These are phyloP conservation scores for Lophiostoma macrostomum DNA, from an alignment of 495 filamentous ascomycete species.

Conservation along the genomic window DNA sequence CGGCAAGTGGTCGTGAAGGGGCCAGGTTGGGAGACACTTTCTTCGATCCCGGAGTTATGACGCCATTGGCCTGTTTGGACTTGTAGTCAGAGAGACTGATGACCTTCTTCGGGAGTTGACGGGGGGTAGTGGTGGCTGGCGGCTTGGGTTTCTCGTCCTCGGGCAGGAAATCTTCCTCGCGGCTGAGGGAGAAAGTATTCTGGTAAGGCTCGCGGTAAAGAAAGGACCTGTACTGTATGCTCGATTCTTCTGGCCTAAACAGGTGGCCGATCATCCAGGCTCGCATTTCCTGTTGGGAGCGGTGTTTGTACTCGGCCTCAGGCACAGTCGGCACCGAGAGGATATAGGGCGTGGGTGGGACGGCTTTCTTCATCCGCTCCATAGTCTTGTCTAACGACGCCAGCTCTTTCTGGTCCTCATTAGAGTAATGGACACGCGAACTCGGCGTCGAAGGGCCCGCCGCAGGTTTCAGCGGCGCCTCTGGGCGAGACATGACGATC, in stretches of 20 bases:
- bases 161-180: slow-evolving; percentile 17
- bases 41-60: slow-evolving; percentile 22
- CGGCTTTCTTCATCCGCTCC: slow-evolving; percentile 28
- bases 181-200: slow-evolving; percentile 24
- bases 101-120: slow-evolving; percentile 32
- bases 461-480: slow-evolving; percentile 4
- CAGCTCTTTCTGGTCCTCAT: slow-evolving; percentile 25
- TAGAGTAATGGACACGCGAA: background rate
- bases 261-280: slow-evolving; percentile 30
- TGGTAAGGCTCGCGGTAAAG: slow-evolving; percentile 33
- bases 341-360: slow-evolving; percentile 34
- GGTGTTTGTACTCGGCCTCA: slow-evolving; percentile 26
- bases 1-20: slow-evolving; percentile 3
- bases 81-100: slow-evolving; percentile 36
- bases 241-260: slow-evolving; percentile 29
- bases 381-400: slow-evolving; percentile 25
- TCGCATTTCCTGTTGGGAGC: slow-evolving; percentile 11
- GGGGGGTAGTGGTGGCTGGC: slow-evolving; percentile 5
- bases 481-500: slow-evolving; percentile 21
- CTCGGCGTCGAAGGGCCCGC: slow-evolving; percentile 5
- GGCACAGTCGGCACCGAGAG: slow-evolving; percentile 25
- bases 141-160: slow-evolving; percentile 12
- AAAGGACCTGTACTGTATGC: slow-evolving; percentile 35
- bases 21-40: slow-evolving; percentile 24
- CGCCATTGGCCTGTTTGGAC: slow-evolving; percentile 31